phyloP scores from a whole-genome alignment of 2,329 filamentous ascomycete species.

The Fusarium continuum region DNA sequence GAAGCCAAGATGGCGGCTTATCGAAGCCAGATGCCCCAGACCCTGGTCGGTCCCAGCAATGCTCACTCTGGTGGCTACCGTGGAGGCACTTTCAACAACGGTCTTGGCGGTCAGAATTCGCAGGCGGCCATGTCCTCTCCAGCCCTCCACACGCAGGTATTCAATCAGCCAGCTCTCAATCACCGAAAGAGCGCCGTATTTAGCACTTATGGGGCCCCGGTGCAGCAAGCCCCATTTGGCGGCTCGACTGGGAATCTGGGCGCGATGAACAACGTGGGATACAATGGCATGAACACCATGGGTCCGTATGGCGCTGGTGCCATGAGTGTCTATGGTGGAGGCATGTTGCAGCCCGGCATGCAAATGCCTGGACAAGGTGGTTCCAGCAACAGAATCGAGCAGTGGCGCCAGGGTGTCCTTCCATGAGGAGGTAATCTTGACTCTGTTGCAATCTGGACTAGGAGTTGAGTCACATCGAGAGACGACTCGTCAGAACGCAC shows the following conservation, averaged over 20 bases:
- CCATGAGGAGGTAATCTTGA: slow-evolving; percentile 37
- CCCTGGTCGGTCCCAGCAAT: slow-evolving; percentile 46
- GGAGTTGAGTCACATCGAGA: not conserved
- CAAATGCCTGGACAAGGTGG: slow-evolving; percentile 43
- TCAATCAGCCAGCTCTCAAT: slow-evolving; percentile 33
- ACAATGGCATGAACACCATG: slow-evolving; percentile 37
- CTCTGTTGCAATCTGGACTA: not conserved
- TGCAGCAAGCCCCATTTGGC: slow-evolving; percentile 40
- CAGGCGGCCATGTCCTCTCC: slow-evolving; percentile 43
- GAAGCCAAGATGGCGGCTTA: slow-evolving; percentile 60
- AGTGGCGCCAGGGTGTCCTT: slow-evolving; percentile 55
- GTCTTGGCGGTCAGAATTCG: slow-evolving; percentile 52
- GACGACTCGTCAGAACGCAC: not conserved
- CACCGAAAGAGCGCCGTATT: slow-evolving; percentile 47
- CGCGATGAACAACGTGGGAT: slow-evolving; percentile 34
- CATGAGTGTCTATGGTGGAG: slow-evolving; percentile 44
- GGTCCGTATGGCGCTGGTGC: slow-evolving; percentile 34
- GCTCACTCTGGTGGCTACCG: slow-evolving; percentile 57
- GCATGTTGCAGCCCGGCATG: slow-evolving; percentile 44
- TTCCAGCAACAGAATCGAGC: slow-evolving; percentile 52
- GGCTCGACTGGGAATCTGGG: slow-evolving; percentile 38
- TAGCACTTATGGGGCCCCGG: slow-evolving; percentile 44
- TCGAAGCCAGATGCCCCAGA: slow-evolving; percentile 60
- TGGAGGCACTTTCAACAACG: slow-evolving; percentile 65
- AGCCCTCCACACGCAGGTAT: slow-evolving; percentile 41